These are phyloP conservation scores for Alternaria angustiovoidea DNA, from an alignment of 2,329 filamentous ascomycete genomes.

Conservation along the genomic window DNA sequence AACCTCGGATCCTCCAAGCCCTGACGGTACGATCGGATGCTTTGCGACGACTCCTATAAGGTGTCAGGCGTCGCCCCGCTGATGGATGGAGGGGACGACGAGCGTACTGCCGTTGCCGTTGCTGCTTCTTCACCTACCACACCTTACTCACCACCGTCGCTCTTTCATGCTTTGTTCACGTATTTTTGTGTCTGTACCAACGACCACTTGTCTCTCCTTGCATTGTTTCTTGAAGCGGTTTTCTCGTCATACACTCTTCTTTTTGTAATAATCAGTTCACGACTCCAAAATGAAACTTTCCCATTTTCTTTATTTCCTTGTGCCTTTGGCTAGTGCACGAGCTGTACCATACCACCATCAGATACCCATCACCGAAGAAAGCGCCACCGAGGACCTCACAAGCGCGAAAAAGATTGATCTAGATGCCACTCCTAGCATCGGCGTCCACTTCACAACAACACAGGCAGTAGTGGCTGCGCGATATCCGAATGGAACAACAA, in stretches of 20 bases:
- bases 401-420: neutral
- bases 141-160: constrained; percentile 2
- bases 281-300: constrained; percentile 14
- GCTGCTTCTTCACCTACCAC: neutral
- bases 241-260: neutral
- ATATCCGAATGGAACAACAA: constrained; percentile 34
- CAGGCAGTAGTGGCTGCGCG: constrained; percentile 35
- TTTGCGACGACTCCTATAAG: constrained; percentile 6
- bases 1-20: constrained; percentile 1
- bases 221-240: neutral
- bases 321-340: constrained; percentile 21
- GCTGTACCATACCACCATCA: constrained; percentile 14
- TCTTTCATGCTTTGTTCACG: neutral
- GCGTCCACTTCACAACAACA: constrained; percentile 40
- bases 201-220: neutral
- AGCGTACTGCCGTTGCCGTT: constrained; percentile 3
- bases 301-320: constrained; percentile 8
- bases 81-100: neutral
- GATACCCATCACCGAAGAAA: constrained; percentile 6
- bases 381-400: neutral
- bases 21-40: constrained; percentile 3
- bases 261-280: constrained; percentile 5
- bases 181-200: neutral
- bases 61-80: constrained; percentile 1
- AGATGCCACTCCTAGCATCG: constrained; percentile 25